These are phyloP conservation scores for Monosporozyma aerobia DNA, from an alignment of 805 yeast genomes.

Conservation along the genomic window DNA sequence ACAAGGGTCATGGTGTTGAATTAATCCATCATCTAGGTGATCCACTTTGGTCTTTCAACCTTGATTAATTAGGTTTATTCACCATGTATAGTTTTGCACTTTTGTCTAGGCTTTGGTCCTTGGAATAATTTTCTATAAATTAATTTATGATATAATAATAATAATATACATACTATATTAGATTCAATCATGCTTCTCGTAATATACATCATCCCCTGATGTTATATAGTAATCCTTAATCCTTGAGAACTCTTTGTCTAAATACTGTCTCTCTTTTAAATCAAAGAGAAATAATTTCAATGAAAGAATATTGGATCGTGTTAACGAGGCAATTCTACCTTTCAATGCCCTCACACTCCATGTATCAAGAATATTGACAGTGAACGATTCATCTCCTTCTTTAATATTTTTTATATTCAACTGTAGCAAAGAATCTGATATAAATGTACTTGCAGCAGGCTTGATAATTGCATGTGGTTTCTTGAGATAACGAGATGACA, in stretches of 20 bases:
- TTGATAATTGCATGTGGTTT: not conserved
- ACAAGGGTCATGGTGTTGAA: conserved; percentile 87
- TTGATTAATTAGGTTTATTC: conserved; percentile 28
- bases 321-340: conserved; percentile 10
- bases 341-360: conserved; percentile 18
- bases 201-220: not conserved
- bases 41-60: conserved; percentile 66
- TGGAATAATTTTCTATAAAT: not conserved
- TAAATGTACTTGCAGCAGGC: not conserved
- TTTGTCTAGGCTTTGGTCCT: not conserved
- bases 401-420: not conserved
- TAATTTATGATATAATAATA: conserved; percentile 4
- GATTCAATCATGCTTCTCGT: not conserved
- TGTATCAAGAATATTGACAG: not conserved
- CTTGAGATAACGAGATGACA: conserved; percentile 31
- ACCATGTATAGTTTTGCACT: not conserved
- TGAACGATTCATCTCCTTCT: not conserved
- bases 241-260: conserved; percentile 16
- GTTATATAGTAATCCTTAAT: conserved; percentile 11
- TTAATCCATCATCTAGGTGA: conserved; percentile 79
- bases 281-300: conserved; percentile 8
- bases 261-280: conserved; percentile 4
- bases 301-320: conserved; percentile 3
- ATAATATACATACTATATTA: not conserved
- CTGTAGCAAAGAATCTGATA: not conserved